Evolutionary conservation across 768 basidiomycete species (phyloP), one percentile per base, ranked within the genome.

Genomic region (Ramaria sp.): DNA sequence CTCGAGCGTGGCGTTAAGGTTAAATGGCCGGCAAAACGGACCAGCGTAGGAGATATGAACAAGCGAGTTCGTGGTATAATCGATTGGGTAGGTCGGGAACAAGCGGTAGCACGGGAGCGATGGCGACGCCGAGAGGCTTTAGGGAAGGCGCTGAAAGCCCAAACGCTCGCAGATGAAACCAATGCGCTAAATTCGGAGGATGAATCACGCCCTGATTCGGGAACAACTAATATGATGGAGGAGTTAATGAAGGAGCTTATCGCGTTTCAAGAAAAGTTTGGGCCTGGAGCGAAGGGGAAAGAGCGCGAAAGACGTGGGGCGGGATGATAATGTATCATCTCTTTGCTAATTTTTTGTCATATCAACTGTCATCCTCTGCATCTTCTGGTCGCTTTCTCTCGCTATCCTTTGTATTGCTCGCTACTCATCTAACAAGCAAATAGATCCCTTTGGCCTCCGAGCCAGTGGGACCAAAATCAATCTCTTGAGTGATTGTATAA

Each of bases 41-140:
- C 84, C 79, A 96, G 93, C 61, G 85, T 95, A n/a, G 86, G 83
- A 18, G 95, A 97, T 66, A 95, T 98, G 91, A 88, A 91, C 67
- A 96, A 96, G 70, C 82, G 95, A 24, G 89, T 95, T 22, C 76
- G 89, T 34, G 80, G 85, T 41, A 75, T 98, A 47, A 81, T 95
- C 18, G 94, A 96, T 63, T 97, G 88, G 82, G 90, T 96, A n/a
- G 88, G 85, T 27, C 74, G 90, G 55, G 87, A 91, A 63, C 88
- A 91, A 67, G 87, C 84, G 7, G 79, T 73, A 59, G 83, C 84
- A 9, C 72, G 77, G 36, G 88, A 89, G 64, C 78, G 88, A 41
- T 74, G 74, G 27, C 75, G 86, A 60, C 71, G 88, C 58, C 74
- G 76, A 59, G 82, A 84, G 47, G 82, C 87, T 2, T 65, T 91